Conservation (phyloP, 495 filamentous ascomycete genomes). For the Aspergillus steynii region DNA sequence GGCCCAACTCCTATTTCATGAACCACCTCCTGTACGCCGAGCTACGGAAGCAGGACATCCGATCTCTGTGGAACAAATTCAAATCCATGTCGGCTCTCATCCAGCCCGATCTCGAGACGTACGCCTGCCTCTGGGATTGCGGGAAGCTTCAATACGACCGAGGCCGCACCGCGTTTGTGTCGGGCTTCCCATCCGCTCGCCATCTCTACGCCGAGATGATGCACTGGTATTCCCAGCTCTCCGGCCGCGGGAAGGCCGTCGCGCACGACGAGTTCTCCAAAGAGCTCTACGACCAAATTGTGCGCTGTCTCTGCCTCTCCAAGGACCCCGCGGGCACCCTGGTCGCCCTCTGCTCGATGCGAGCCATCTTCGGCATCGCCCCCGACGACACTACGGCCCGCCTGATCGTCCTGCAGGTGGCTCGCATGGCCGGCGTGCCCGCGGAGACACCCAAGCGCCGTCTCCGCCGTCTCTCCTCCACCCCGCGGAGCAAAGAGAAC, state of each 20-base stretch:
- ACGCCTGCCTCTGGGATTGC: conserved; percentile 64
- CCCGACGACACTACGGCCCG: conserved; percentile 52
- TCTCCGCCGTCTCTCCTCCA: conserved; percentile 43
- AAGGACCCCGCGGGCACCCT: conserved; percentile 61
- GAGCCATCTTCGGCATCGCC: conserved; percentile 52
- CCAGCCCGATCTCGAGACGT: conserved; percentile 67
- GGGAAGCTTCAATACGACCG: conserved; percentile 55
- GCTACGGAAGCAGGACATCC: conserved; percentile 53
- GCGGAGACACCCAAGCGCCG: conserved; percentile 40
- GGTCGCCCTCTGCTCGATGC: conserved; percentile 59
- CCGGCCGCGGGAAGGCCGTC: conserved; percentile 24
- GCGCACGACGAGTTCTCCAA: conserved; percentile 43
- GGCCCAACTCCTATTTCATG: conserved; percentile 68
- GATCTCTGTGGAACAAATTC: conserved; percentile 58
- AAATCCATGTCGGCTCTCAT: conserved; percentile 45
- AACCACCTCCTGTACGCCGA: conserved; percentile 69
- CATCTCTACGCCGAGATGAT: conserved; percentile 64
- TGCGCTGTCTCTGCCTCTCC: conserved; percentile 54
- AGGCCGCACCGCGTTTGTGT: conserved; percentile 33
- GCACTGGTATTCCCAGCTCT: conserved; percentile 44
- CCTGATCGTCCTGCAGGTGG: conserved; percentile 52
- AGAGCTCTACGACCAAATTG: conserved; percentile 57
- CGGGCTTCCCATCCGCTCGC: conserved; percentile 49
- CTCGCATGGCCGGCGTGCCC: conserved; percentile 46
- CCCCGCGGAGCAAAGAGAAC: conserved; percentile 46